Evolutionary conservation across 1,284 basidiomycete species (phyloP).

Genomic region (Sanguinoderma infundibulare): DNA sequence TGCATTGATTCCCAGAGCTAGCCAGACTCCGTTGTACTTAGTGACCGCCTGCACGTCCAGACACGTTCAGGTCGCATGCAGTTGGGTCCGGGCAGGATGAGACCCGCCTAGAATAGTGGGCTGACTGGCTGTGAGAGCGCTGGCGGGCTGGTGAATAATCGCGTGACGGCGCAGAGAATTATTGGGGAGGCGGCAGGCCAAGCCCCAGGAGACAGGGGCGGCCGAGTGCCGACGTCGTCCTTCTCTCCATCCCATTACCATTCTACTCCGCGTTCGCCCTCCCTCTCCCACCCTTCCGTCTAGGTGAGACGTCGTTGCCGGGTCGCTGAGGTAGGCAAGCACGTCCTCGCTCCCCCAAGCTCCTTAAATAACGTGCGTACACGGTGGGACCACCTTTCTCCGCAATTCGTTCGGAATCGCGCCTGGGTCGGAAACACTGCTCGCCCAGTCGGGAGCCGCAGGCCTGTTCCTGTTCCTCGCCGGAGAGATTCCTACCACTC

Average conservation of each 20-base stretch:
- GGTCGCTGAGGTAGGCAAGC: neutral
- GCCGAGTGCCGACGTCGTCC: neutral
- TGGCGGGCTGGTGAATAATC: constrained; percentile 9
- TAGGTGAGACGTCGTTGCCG: neutral
- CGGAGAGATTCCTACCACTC: neutral
- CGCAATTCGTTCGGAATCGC: too few species aligned
- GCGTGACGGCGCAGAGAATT: constrained; percentile 15
- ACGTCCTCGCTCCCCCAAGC: neutral
- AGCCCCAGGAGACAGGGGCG: constrained; percentile 12
- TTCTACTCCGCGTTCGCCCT: neutral
- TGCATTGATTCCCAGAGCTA: too few species aligned
- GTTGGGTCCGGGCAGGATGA: too few species aligned
- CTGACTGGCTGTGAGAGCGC: constrained; percentile 20
- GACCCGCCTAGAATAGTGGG: constrained; percentile 10
- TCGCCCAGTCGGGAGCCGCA: too few species aligned
- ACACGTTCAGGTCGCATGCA: neutral
- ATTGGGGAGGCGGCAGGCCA: neutral
- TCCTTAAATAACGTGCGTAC: neutral
- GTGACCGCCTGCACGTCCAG: too few species aligned
- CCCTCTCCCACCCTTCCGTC: neutral
- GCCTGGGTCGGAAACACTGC: too few species aligned
- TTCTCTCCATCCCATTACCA: neutral
- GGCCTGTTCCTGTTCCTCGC: too few species aligned
- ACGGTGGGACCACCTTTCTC: too few species aligned
- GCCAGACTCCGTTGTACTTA: too few species aligned